Evolutionary conservation across 352 stramenopile genomes (phyloP).

Genomic region (Blastocystis sp.): DNA sequence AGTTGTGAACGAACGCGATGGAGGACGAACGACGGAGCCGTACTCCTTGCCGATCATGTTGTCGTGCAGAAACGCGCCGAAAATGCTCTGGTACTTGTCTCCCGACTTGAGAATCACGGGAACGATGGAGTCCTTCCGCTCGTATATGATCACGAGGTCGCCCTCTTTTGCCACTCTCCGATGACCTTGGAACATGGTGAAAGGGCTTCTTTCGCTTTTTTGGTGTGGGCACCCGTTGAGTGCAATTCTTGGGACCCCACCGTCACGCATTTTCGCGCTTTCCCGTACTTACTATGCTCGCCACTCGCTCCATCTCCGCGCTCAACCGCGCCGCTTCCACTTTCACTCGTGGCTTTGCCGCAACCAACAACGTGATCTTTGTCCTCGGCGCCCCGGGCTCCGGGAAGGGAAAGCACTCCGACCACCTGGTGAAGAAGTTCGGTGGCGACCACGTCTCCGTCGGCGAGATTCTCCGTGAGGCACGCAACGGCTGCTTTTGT

Average conservation of each 20-base stretch:
- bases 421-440: constrained; percentile 53
- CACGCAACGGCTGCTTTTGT: not conserved
- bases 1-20: constrained; percentile 68
- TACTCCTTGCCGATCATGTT: constrained; percentile 85
- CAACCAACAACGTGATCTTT: constrained; percentile 60
- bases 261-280: not conserved
- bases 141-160: constrained; percentile 94
- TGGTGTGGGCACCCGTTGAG: not conserved
- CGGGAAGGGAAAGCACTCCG: constrained; percentile 66
- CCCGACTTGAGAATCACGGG: constrained; percentile 88
- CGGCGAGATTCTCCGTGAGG: constrained; percentile 55
- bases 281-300: not conserved
- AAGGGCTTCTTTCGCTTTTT: not conserved
- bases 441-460: constrained; percentile 54
- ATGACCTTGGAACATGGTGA: not conserved
- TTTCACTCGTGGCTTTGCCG: constrained; percentile 1
- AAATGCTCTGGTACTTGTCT: constrained; percentile 89
- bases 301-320: not conserved
- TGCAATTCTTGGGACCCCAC: not conserved
- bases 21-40: constrained; percentile 76
- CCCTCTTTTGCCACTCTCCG: constrained; percentile 74
- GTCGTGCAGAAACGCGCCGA: constrained; percentile 93
- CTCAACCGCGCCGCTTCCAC: not conserved
- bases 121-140: constrained; percentile 88
- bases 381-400: constrained; percentile 46